Evolutionary conservation across 1,139 yeast genomes (phyloP), one percentile per base, ranked within the genome.

Genomic region (Hyphopichia wangnamkhiaoensis): DNA sequence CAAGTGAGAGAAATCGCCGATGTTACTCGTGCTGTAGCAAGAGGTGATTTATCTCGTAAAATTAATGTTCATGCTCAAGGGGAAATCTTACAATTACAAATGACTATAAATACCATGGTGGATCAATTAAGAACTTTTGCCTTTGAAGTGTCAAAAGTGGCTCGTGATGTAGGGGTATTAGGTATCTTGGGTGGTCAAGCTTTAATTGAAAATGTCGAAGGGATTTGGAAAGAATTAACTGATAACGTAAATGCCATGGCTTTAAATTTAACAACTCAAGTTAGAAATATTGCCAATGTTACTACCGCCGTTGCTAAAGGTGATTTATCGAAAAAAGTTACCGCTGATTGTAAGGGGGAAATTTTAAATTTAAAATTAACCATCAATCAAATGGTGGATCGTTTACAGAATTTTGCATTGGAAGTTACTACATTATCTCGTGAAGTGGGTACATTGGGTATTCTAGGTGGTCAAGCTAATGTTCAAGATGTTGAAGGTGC

Each of bases 281-380:
- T 87, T 47, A 76, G 95, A 68, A 85, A 87, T 61, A 88, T 88
- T 50, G 95, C 95, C 26, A 87, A 86, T 55, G 96, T 88, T 42
- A 88, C 95, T 5, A 85, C 95, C 16, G 95, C 95, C 4, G 96
- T 88, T 21, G 95, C 95, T n/a, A 79, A 84, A 49, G 96, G 96
- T 46, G 95, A 88, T 54, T 66, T 88, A 49, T 82, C 90, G 7
- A 86, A 87, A 52, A 87, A 86, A 57, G 95, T 88, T 35, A 84
- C 93, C 3, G 95, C 95, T 20, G 87, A 85, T 58, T 88, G 95
- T 70, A 84, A 85, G 59, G 96, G 95, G 40, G 95, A 88, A 61
- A 86, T 88, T 38, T 66, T 87, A 49, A 87, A 85, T 51, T 79
- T 88, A 61, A 88, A 88, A 59, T 74, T 82, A 39, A 87, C 95